phyloP scores from a whole-genome alignment of 2,329 filamentous ascomycete genomes.

The Calcarisporium arbuscula region DNA sequence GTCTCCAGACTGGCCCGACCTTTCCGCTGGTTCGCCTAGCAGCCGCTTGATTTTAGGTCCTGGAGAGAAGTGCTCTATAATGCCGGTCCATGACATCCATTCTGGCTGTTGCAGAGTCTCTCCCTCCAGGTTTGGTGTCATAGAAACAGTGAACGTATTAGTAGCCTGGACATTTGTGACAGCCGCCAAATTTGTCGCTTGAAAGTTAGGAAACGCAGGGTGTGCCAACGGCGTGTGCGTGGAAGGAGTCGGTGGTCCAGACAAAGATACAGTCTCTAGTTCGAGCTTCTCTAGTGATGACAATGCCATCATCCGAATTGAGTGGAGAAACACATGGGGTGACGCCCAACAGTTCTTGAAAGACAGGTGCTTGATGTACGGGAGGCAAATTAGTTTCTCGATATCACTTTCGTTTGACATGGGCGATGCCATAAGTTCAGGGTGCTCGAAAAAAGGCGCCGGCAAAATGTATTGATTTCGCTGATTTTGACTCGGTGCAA shows the following conservation, averaged over 20 bases:
- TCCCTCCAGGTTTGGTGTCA: slow-evolving; percentile 1
- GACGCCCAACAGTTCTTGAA: slow-evolving; percentile 65
- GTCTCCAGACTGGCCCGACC: too few relatives aligned
- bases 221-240: too few relatives aligned
- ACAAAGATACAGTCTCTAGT: slow-evolving; percentile 60
- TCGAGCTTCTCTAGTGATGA: slow-evolving; percentile 45
- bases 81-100: slow-evolving; percentile 32
- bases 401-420: slow-evolving; percentile 24
- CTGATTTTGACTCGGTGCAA: slow-evolving; percentile 53
- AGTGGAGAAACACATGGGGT: slow-evolving; percentile 48
- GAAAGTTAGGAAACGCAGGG: too few relatives aligned
- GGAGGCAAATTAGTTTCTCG: slow-evolving; percentile 43
- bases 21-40: background rate
- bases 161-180: background rate
- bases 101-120: slow-evolving; percentile 20
- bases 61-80: slow-evolving; percentile 37
- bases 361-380: slow-evolving; percentile 50
- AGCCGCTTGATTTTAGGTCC: slow-evolving; percentile 20
- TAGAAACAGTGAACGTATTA: background rate
- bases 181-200: too few relatives aligned
- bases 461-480: slow-evolving; percentile 58
- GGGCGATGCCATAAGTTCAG: slow-evolving; percentile 21
- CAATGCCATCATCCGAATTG: slow-evolving; percentile 42
- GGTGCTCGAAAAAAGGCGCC: slow-evolving; percentile 43
- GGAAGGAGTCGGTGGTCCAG: slow-evolving; percentile 37